Evolutionary conservation across 805 yeast genomes (phyloP), one percentile per base, ranked within the genome.

Genomic region (Candida chilensis): DNA sequence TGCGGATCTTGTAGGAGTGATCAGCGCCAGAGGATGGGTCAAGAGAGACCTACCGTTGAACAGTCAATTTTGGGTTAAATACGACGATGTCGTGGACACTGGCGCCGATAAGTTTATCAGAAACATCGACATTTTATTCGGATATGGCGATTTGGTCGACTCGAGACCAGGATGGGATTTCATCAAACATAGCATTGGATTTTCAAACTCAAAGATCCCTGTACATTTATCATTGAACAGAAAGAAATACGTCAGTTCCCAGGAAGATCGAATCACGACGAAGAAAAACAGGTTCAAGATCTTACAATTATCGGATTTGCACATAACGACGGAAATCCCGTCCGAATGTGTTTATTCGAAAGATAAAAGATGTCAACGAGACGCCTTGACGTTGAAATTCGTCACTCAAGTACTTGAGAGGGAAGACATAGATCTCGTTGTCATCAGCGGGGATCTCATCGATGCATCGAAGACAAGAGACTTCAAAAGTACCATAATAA

Each of bases 391-490:
- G 2, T 35, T 54, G 24, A 36, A 45, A 16, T 61, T 61, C 36
- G 33, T 62, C 8, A 39, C 43, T 14, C 24, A 38, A 4, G 37
- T 57, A 3, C 36, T 59, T 13, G 32, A 32, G 2, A 31, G 32
- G 5, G 67, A 61, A 35, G 37, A 32, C 4, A 57, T 62, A 9
- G 52, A 59, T 31, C 40, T 53, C 30, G 46, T 62, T 8, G 48
- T 62, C n/a, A 47, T 62, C 32, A 56, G 60, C 8, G 68, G 68
- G 2, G 68, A 62, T 37, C 38, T 59, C 33, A 42, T 60, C 27
- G 64, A 62, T 32, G 33, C 26, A 33, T 24, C 40, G 55, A 6
- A 16, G 13, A 6, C 26, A 34, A 37, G 43, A 19, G 58, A 55
- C 31, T 49, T 43, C 33, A 54, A 48, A 32, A 50, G 54, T 13